Base-by-base conservation (phyloP, 2,329 filamentous ascomycete genomes). In the Parastagonospora nodorum region DNA sequence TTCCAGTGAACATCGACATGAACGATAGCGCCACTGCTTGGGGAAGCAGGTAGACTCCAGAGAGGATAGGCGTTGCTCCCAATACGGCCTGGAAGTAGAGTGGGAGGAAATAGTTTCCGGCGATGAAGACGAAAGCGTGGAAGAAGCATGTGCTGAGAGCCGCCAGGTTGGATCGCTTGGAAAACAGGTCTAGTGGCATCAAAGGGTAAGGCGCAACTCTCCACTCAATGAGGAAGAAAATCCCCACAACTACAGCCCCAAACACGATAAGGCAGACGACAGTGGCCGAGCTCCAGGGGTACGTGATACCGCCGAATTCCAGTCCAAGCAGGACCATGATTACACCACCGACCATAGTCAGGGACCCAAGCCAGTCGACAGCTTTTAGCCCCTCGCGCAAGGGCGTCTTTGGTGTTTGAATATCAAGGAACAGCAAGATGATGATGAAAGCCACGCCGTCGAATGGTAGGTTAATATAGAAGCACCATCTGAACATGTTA, bases 291-390 rank as follows among this genome's bases (percentile, higher is more conserved):
- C 76, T 74, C 91, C 91, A 96, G 1, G 92, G 88, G 57, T 84
- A 84, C 16, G 80, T 49, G 11, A 91, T 83, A 42, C 90, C 92
- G 47, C 92, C 92, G 55, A 93, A 90, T 67, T 95, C 88, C 9
- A 96, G 83, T 0, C 91, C 92, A 36, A 96, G 84, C 4, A 96
- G 83, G 58, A 96, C 80, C 89, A 96, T 93, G 15, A 95, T 78
- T 0, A 89, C 92, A 15, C 88, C 90, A 36, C 88, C 88, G 19
- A 92, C 82, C 67, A 95, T 84, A 28, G 82, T 76, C 9, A 88
- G 46, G 1, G 82, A 84, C 1, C 88, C 89, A 5, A 83, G 60
- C 85, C 85, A 88, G 69, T 87, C 85, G 53, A 88, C 84, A 0
- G 84, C 84, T 53, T 82, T 83, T 8, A 90, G 73, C 0, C 88